phyloP scores from a whole-genome alignment of 352 stramenopile genomes.

The Phytophthora macrochlamydospora region DNA sequence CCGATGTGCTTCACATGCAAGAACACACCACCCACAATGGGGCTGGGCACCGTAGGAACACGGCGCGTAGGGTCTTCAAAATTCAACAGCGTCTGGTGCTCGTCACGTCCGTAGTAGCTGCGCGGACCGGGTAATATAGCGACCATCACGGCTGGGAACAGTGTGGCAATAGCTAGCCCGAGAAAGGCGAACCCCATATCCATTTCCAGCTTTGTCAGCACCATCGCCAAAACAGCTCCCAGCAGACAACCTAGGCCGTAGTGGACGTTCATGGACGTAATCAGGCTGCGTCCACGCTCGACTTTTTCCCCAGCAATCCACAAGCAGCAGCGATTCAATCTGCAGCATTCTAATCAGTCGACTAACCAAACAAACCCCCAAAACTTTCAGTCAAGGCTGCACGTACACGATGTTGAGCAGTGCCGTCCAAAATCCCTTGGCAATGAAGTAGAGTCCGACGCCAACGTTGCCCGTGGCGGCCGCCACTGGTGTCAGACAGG shows the following conservation, averaged over 20 bases:
- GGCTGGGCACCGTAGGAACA: constrained; percentile 79
- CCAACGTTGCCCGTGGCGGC: constrained; percentile 65
- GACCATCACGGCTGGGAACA: constrained; percentile 52
- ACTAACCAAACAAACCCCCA: no score
- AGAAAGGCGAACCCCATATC: constrained; percentile 69
- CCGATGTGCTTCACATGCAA: constrained; percentile 80
- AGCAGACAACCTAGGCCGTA: constrained; percentile 70
- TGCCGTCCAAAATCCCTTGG: constrained; percentile 74
- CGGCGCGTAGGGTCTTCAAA: constrained; percentile 77
- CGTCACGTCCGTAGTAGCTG: constrained; percentile 53
- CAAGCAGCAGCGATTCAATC: constrained; percentile 70
- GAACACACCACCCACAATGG: constrained; percentile 84
- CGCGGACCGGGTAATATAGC: constrained; percentile 43
- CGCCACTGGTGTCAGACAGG: constrained; percentile 62
- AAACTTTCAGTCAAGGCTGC: no score
- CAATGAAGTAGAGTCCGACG: constrained; percentile 74
- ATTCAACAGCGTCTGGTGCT: constrained; percentile 64
- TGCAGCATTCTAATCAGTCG: constrained; percentile 9
- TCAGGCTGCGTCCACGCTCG: constrained; percentile 66
- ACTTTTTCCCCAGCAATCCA: constrained; percentile 75
- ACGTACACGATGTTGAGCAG: constrained; percentile 79
- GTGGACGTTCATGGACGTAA: constrained; percentile 77
- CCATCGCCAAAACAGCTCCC: constrained; percentile 51
- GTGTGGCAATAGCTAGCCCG: constrained; percentile 47
- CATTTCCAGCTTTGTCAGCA: constrained; percentile 51